phyloP scores from a whole-genome alignment of 139 green algal genomes.

The Protoeuglena noctilucae region DNA sequence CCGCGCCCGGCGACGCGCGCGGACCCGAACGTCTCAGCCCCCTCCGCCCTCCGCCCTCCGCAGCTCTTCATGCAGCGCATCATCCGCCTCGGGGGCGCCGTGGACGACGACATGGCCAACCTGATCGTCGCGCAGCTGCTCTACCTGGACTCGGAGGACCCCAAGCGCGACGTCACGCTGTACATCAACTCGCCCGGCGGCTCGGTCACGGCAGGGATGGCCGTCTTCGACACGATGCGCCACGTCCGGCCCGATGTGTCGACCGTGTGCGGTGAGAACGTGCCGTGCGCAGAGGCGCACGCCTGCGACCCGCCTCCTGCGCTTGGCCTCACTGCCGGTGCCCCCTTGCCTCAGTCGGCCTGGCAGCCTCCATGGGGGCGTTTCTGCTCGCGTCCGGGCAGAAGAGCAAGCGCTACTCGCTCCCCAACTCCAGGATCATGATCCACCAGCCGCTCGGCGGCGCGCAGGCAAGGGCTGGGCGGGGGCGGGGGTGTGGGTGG shows the following conservation, averaged over 20 bases:
- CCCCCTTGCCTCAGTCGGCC: too few species aligned
- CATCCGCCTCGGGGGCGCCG: constrained; percentile 81
- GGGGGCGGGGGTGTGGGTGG: too few species aligned
- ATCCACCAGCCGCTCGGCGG: constrained; percentile 98
- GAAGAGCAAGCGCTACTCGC: constrained; percentile 88
- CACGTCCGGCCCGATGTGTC: constrained; percentile 87
- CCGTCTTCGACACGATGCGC: constrained; percentile 99
- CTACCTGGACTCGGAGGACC: constrained; percentile 72
- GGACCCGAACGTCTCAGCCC: constrained; percentile 81
- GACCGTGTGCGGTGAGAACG: too few species aligned
- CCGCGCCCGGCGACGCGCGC: constrained; percentile 49
- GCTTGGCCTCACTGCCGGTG: too few species aligned
- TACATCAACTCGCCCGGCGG: constrained; percentile 98
- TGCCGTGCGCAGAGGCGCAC: too few species aligned
- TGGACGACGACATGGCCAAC: constrained; percentile 99
- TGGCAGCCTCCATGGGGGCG: constrained; percentile 95
- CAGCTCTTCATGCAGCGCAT: constrained; percentile 87
- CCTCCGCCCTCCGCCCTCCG: constrained; percentile 89
- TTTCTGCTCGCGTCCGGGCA: constrained; percentile 89
- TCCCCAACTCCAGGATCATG: constrained; percentile 98
- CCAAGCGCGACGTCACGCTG: constrained; percentile 82
- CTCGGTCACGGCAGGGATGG: constrained; percentile 90
- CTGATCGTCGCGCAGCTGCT: constrained; percentile 94
- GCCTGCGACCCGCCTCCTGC: too few species aligned
- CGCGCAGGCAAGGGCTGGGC: too few species aligned